Evolutionary conservation across 139 green algal genomes (phyloP), one percentile per base, ranked within the genome.

Genomic region (Ettlia oleoabundans): DNA sequence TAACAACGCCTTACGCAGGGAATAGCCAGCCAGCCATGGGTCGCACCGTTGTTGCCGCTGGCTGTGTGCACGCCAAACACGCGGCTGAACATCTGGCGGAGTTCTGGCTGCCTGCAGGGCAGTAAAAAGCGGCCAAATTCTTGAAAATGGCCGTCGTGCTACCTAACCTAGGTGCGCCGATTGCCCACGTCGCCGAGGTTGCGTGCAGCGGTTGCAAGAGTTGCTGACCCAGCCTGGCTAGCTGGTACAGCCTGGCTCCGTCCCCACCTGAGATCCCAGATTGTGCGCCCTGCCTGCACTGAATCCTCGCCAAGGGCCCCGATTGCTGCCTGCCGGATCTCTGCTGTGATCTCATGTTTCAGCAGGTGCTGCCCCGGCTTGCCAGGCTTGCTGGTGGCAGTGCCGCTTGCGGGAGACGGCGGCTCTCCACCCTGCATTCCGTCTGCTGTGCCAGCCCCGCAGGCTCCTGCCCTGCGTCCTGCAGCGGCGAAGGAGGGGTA

Each of bases 31-130:
- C n/a, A n/a, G 47, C 47, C 10, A 58, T 58, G 47, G 47, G 47
- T 58, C 47, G 47, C 47, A 58, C 55, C 55, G 55, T 65, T 65
- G 55, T 65, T 65, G 55, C 55, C 55, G 55, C 55, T 65, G 15
- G 55, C 55, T 32, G 55, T 65, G 18, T 28, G 55, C 55, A 65
- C 55, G 5, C 55, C 55, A 65, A 65, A 65, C 55, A 65, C 55
- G 55, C 55, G 55, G 55, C 55, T n/a, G 21, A 65, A 65, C 55
- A 65, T 65, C 21, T 65, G 18, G 15, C 55, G 55, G 18, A 65
- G 55, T 22, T 65, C 55, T n/a, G 55, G 55, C 55, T 65, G 55
- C 55, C 55, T 65, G 55, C 55, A n/a, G 18, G 15, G 47, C 47
- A 15, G 47, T 15, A 58, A 58, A 24, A 58, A 58, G 47, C n/a